Evolutionary conservation across 2,329 filamentous ascomycete genomes (phyloP).

Genomic region (Paecilomyces variotii): DNA sequence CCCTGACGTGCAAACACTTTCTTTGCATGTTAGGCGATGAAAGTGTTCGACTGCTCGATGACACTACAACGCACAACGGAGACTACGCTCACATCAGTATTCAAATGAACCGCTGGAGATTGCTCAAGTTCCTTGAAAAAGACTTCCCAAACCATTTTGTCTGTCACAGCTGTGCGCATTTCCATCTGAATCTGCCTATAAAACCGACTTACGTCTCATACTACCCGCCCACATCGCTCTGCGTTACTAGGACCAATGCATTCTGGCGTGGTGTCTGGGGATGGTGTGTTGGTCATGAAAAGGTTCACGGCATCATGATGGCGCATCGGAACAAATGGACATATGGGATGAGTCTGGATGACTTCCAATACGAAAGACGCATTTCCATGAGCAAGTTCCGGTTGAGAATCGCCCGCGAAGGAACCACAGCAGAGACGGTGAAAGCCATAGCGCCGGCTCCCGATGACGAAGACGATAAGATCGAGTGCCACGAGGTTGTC

Average conservation of each 20-base stretch:
- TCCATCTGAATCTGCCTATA: background rate
- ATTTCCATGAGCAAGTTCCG: background rate
- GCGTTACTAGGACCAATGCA: background rate
- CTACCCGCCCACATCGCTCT: background rate
- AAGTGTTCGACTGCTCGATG: background rate
- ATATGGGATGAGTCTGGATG: background rate
- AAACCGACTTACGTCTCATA: background rate
- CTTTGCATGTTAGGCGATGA: background rate
- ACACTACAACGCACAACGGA: no score
- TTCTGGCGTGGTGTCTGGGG: background rate
- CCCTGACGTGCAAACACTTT: background rate
- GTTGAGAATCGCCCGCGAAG: background rate
- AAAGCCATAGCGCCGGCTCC: background rate
- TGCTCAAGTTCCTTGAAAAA: background rate
- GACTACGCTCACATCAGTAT: no score
- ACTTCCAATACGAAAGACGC: background rate
- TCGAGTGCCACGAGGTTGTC: background rate
- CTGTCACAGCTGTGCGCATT: background rate
- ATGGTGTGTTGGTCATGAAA: background rate
- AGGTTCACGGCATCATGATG: background rate
- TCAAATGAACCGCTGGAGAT: background rate
- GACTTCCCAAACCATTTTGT: background rate
- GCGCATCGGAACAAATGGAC: background rate
- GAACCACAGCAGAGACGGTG: background rate
- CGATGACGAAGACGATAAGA: background rate